These are phyloP conservation scores for Lepidium didymum DNA, from an alignment of 345 rosid species.

Conservation along the genomic window DNA sequence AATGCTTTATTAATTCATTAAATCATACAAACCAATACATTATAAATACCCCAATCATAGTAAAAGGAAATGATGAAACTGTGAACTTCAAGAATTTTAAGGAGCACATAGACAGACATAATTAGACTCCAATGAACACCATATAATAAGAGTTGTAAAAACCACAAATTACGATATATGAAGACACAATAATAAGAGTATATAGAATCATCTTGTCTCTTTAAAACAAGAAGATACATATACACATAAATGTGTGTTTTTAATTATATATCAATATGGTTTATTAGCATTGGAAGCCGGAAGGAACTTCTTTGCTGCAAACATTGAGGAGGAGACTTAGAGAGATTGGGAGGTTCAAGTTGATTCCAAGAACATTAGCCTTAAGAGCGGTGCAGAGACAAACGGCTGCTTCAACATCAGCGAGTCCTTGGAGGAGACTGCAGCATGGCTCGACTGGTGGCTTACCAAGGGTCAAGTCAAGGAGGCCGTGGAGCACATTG, in stretches of 20 bases:
- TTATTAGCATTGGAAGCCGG: slow-evolving; percentile 37
- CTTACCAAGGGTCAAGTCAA: slow-evolving; percentile 38
- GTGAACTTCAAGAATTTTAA: slow-evolving; percentile 11
- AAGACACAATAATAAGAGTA: slow-evolving; percentile 6
- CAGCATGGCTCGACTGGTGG: slow-evolving; percentile 52
- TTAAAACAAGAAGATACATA: slow-evolving; percentile 21
- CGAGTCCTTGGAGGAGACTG: slow-evolving; percentile 39
- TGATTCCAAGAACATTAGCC: slow-evolving; percentile 46
- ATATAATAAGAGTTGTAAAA: not conserved
- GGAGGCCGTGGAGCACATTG: slow-evolving; percentile 40
- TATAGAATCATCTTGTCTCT: slow-evolving; percentile 16
- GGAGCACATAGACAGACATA: not conserved
- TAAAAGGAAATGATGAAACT: slow-evolving; percentile 10
- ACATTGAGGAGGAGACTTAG: slow-evolving; percentile 48
- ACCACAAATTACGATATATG: not conserved
- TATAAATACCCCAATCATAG: slow-evolving; percentile 12
- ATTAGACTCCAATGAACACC: slow-evolving; percentile 6
- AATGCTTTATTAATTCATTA: slow-evolving; percentile 23
- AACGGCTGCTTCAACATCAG: slow-evolving; percentile 47
- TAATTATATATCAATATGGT: slow-evolving; percentile 1
- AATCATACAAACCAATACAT: slow-evolving; percentile 24
- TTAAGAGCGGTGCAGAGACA: slow-evolving; percentile 54
- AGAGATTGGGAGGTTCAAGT: slow-evolving; percentile 43
- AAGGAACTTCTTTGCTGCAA: slow-evolving; percentile 37
- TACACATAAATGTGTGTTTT: slow-evolving; percentile 15